Conservation (phyloP, 495 filamentous ascomycete genomes). For the Tuber calosporum region DNA sequence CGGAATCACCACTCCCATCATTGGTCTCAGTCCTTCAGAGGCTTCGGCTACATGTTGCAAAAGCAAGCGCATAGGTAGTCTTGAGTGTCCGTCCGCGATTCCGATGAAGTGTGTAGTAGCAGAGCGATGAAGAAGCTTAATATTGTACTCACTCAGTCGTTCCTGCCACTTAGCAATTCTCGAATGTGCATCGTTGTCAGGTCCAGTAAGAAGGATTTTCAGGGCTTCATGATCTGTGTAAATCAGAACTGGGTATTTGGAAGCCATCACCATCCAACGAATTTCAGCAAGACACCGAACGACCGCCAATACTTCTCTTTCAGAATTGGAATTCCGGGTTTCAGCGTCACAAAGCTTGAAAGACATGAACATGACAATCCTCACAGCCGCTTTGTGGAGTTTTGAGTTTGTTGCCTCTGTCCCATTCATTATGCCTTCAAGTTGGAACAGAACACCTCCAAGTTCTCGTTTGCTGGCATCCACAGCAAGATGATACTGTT, state of each 20-base stretch:
- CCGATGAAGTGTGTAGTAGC: neutral
- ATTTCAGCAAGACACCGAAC: neutral
- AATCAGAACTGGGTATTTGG: neutral
- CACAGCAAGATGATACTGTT: neutral
- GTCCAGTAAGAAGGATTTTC: neutral
- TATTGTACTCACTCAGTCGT: neutral
- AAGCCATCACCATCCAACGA: neutral
- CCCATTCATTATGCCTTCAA: neutral
- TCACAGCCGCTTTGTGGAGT: neutral
- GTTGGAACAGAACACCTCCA: conserved; percentile 2
- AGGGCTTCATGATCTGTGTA: conserved; percentile 3
- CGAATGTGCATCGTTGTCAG: neutral
- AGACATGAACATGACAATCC: conserved; percentile 6
- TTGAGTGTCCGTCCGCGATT: neutral
- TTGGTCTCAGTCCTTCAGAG: neutral
- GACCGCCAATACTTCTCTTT: neutral
- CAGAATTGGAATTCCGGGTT: neutral
- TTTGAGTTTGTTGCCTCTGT: too few relatives aligned
- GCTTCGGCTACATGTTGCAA: rapidly evolving
- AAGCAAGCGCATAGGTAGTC: neutral
- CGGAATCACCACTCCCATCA: neutral
- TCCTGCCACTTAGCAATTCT: neutral
- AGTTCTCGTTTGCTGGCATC: neutral
- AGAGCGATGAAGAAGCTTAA: neutral
- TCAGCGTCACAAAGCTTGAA: neutral